Evolutionary conservation across 768 basidiomycete genomes (phyloP), one percentile per base, ranked within the genome.

Genomic region (Pisolithus tinctorius): DNA sequence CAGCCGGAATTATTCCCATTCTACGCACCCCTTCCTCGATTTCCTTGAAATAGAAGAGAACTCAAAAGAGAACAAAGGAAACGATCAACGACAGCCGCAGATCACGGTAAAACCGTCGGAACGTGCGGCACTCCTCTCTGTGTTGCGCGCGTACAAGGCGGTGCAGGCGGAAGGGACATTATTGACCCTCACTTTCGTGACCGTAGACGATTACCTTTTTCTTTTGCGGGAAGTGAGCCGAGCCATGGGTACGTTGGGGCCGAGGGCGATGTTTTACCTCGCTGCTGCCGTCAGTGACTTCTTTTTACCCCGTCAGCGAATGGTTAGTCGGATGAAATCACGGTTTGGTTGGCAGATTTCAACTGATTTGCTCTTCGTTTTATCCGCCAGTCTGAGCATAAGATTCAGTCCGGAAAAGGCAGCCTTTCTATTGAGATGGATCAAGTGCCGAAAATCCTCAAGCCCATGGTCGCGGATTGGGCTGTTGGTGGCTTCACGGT

Each of bases 251-350:
- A 66, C 76, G 0, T 63, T 94, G 8, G 80, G 87, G 2, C 69
- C 87, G 48, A 77, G 74, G 45, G 84, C 86, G 4, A 79, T 99
- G 83, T 99, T 92, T 70, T 99, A 98, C 65, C 84, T 99, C 47
- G 96, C 96, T 23, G 94, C 95, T 0, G 96, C 96, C 4, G 96
- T 98, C 45, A 93, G 90, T 69, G 96, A 99, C 68, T 99, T 99
- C 67, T 99, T 95, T 76, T 72, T 99, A 30, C 96, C 95, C 0
- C 77, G 82, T 51, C 87, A 94, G 62, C 87, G 82, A 66, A 81
- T 98, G 84, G 95, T 91, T 54, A 54, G 84, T 74, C 6, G 29
- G 45, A 10, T 14, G 20, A 30, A 25, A 16, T 4, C 16, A n/a
- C 30, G 30, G 23, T 4, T 34, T 34, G 14, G 13, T 17, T 47